phyloP scores from a whole-genome alignment of 1,284 basidiomycete genomes.

The Fomitopsis palustris region DNA sequence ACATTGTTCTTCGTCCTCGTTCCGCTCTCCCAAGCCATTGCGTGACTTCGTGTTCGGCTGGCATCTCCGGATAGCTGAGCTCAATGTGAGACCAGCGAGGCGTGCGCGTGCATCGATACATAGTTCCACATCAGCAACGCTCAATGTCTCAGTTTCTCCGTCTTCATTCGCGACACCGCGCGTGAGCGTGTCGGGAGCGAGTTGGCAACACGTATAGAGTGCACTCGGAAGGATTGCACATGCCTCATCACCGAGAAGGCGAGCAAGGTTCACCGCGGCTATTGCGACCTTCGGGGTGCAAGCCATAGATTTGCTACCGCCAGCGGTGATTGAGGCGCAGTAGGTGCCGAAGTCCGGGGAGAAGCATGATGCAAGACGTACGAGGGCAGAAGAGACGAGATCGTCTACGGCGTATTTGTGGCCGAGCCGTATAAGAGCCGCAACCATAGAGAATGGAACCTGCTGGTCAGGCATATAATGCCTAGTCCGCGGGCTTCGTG shows the following conservation, averaged over 20 bases:
- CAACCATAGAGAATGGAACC: constrained; percentile 1
- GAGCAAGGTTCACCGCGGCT: constrained; percentile 10
- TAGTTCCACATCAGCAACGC: constrained; percentile 1
- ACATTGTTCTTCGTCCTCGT: background rate
- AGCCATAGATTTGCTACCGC: background rate
- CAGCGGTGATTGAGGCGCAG: background rate
- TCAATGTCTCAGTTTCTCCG: background rate
- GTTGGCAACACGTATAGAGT: constrained; percentile 3
- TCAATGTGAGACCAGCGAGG: background rate
- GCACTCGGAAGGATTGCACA: constrained; percentile 7
- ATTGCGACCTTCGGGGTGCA: constrained; percentile 2
- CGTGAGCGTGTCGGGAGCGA: background rate
- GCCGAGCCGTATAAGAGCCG: constrained; percentile 9
- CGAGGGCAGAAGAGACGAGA: constrained; percentile 6
- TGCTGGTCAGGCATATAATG: background rate
- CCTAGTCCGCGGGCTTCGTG: background rate
- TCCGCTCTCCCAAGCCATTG: background rate
- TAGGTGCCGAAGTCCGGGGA: constrained; percentile 5
- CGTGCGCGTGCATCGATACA: constrained; percentile 3
- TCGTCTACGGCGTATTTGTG: constrained; percentile 13
- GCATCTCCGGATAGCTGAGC: background rate
- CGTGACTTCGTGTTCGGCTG: background rate
- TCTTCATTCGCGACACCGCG: constrained; percentile 1
- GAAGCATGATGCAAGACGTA: constrained; percentile 9
- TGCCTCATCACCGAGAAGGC: constrained; percentile 4